phyloP scores from a whole-genome alignment of 306 rosid genomes.

The Prosopis cineraria region DNA sequence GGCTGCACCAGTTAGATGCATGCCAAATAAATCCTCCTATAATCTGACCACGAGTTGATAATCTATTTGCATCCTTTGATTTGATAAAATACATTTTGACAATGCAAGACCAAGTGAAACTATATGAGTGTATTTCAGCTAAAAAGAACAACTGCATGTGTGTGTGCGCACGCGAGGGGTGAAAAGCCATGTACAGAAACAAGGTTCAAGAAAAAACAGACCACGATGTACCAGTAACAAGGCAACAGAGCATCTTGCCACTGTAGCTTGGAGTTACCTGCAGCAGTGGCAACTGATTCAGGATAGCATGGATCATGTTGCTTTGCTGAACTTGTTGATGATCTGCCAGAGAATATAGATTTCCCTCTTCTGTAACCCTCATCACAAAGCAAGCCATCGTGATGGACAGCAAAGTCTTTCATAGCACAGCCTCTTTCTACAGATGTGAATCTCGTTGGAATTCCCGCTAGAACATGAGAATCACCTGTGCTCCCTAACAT shows the following conservation, averaged over 20 bases:
- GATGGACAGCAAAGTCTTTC: constrained; percentile 37
- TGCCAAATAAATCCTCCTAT: no score
- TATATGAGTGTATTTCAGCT: constrained; percentile 6
- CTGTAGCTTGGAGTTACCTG: constrained; percentile 56
- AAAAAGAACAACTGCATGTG: not conserved
- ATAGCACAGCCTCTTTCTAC: constrained; percentile 37
- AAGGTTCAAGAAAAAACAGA: constrained; percentile 18
- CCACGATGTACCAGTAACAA: constrained; percentile 13
- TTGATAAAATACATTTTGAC: constrained; percentile 1
- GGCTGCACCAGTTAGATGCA: not conserved
- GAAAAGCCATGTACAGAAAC: not conserved
- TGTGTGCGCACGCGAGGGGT: not conserved
- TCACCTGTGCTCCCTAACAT: constrained; percentile 57
- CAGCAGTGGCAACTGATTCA: constrained; percentile 21
- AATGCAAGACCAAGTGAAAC: constrained; percentile 1
- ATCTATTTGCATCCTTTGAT: not conserved
- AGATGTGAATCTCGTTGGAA: constrained; percentile 41
- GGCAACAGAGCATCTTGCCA: constrained; percentile 18
- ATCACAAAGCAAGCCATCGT: constrained; percentile 30
- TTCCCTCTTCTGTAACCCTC: constrained; percentile 42
- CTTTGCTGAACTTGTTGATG: constrained; percentile 44
- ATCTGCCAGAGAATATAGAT: constrained; percentile 32
- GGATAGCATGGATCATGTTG: constrained; percentile 10
- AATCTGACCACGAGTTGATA: not conserved
- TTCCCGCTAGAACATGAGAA: constrained; percentile 56